Conservation (phyloP, 2,329 filamentous ascomycete genomes). For the Aspergillus bombycis region DNA sequence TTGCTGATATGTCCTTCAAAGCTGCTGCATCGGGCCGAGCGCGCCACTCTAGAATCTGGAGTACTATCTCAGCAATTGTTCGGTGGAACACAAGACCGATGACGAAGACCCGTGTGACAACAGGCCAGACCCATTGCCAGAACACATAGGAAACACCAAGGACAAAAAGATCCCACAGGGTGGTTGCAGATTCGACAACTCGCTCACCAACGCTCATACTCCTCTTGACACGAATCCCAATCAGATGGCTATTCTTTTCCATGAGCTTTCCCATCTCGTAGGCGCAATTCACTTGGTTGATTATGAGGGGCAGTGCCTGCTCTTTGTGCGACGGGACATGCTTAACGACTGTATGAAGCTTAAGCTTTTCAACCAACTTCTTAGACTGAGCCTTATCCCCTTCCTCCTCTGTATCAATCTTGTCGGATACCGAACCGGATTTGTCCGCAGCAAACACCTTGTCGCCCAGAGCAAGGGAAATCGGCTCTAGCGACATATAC, state of each 20-base stretch:
- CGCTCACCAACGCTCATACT: constrained; percentile 90
- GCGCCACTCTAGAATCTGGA: constrained; percentile 83
- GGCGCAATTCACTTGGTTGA: constrained; percentile 95
- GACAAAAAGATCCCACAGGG: constrained; percentile 75
- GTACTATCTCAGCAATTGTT: constrained; percentile 74
- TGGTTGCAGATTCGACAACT: constrained; percentile 89
- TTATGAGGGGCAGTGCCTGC: constrained; percentile 74
- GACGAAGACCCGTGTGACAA: constrained; percentile 74
- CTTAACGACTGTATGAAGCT: constrained; percentile 80
- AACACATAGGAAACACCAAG: constrained; percentile 71
- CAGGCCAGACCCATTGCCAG: constrained; percentile 75
- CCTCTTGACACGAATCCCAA: constrained; percentile 79
- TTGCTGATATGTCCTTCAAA: constrained; percentile 93
- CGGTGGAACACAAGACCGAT: constrained; percentile 78
- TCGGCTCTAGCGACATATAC: constrained; percentile 89
- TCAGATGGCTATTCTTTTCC: constrained; percentile 84
- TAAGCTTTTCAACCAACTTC: constrained; percentile 80
- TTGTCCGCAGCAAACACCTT: constrained; percentile 55
- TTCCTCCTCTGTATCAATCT: constrained; percentile 74
- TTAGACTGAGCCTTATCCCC: constrained; percentile 65
- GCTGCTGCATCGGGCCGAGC: constrained; percentile 76
- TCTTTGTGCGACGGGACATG: constrained; percentile 81
- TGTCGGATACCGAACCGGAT: constrained; percentile 47
- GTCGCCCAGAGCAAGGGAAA: constrained; percentile 81
- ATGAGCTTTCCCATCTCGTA: constrained; percentile 84